Base-by-base conservation (phyloP, 106 monocot genomes). In the Dioscorea alata region DNA sequence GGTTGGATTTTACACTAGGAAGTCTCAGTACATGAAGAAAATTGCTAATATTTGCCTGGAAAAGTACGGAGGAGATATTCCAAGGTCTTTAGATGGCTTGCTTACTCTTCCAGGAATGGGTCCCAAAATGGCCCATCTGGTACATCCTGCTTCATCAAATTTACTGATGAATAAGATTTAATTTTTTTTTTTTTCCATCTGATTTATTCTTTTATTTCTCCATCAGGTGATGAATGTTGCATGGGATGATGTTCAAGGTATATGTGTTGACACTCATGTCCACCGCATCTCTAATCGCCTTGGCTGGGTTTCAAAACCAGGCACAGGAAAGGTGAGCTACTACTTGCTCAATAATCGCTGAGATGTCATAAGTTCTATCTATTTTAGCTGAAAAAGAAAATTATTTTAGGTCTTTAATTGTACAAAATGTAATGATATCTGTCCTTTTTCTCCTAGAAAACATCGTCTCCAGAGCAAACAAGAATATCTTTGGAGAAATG, bases 181-280 rank as follows among this genome's bases (percentile, higher is more conserved):
- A 21, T 28, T 61, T 28, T 23, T 28, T 61, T 28, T 61, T 28
- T 23, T 28, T 61, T 61, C 22, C 5, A 23, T 16, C 19, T 3
- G 15, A 56, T 16, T 56, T 52, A 13, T 58, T 66, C 49, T 32
- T n/a, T 35, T 48, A 24, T 51, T 18, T 69, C 8, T 2, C 3
- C 52, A 69, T 72, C 50, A 99, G 97, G 87, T 99, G 35, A 90
- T 99, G 97, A 84, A 83, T 73, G 64, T 90, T 66, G 92, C 81
- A 67, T 99, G 99, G 97, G 80, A 87, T 65, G 71, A 92, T 77
- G 89, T 92, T 76, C 84, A 92, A 79, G 99, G 99, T n/a, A 99
- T 99, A 63, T 99, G 99, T 82, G 99, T 99, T 14, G 99, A 99
- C 68, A 99, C 99, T 65, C 99, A 90, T 73, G 92, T 99, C n/a